Conservation (phyloP, 2,329 filamentous ascomycete species). For the Aspergillus thermomutatus region DNA sequence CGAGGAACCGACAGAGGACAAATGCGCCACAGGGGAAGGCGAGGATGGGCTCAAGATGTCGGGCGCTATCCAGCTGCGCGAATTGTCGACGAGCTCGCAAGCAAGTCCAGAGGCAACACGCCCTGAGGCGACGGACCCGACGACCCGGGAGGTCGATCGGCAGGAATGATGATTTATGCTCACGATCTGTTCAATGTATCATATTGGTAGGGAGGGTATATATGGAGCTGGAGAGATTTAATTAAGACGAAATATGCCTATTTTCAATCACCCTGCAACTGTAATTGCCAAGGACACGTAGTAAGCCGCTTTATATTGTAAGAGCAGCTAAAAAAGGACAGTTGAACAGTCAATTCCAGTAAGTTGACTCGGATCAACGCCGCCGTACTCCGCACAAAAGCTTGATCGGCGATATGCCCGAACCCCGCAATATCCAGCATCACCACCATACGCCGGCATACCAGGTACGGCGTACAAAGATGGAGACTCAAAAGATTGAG, state of each 20-base stretch:
- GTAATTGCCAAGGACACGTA: too few species aligned
- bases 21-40: not conserved
- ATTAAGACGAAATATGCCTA: not conserved
- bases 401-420: not conserved
- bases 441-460: not conserved
- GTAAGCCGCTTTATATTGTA: too few species aligned
- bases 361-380: too few species aligned
- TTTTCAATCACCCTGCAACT: too few species aligned
- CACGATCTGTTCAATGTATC: not conserved
- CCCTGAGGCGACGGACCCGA: not conserved
- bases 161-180: not conserved
- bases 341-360: too few species aligned
- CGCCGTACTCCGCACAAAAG: too few species aligned
- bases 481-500: conserved; percentile 24
- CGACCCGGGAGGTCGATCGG: not conserved
- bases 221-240: not conserved
- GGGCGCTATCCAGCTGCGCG: conserved; percentile 5
- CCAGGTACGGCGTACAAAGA: not conserved
- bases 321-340: too few species aligned
- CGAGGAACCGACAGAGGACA: conserved; percentile 19
- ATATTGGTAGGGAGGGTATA: too few species aligned
- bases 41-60: not conserved
- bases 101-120: not conserved
- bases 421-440: not conserved
- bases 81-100: not conserved